Evolutionary conservation across 768 basidiomycete genomes (phyloP).

Genomic region (Phaeolepiota aurea): DNA sequence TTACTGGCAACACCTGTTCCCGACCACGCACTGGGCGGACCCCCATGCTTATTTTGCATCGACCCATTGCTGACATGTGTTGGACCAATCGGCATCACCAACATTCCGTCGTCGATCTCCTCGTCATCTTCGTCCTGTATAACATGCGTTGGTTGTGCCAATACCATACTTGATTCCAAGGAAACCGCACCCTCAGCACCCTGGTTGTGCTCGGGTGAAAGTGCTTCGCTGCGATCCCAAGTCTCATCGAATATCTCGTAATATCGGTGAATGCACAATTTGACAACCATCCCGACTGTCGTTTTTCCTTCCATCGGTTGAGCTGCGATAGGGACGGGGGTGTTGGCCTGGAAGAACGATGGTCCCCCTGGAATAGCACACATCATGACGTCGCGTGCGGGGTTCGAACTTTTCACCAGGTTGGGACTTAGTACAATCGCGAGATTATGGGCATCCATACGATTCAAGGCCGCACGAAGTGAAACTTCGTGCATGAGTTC

Average conservation of each 20-base stretch:
- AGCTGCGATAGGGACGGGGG: slow-evolving; percentile 1
- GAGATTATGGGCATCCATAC: slow-evolving; percentile 81
- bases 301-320: slow-evolving; percentile 33
- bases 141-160: slow-evolving; percentile 14
- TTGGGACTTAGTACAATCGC: slow-evolving; percentile 76
- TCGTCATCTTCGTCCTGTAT: slow-evolving; percentile 52
- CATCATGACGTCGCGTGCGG: slow-evolving; percentile 66
- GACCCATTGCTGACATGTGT: slow-evolving; percentile 11
- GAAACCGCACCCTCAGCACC: slow-evolving; percentile 13
- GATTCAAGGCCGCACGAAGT: slow-evolving; percentile 52
- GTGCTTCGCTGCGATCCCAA: slow-evolving; percentile 59
- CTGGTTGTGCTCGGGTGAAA: slow-evolving; percentile 24
- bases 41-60: slow-evolving; percentile 4
- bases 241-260: slow-evolving; percentile 84
- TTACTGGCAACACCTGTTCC: slow-evolving; percentile 5
- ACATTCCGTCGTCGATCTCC: slow-evolving; percentile 67
- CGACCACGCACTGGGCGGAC: slow-evolving; percentile 31
- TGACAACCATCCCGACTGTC: slow-evolving; percentile 65
- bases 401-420: slow-evolving; percentile 62
- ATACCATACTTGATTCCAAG: slow-evolving; percentile 12
- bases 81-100: slow-evolving; percentile 64
- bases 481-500: slow-evolving; percentile 80
- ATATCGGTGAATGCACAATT: slow-evolving; percentile 74
- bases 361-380: slow-evolving; percentile 52
- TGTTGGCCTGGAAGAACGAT: slow-evolving; percentile 15